Base-by-base conservation (phyloP, 208 protist genomes). In the Leptomonas pyrrhocoris region DNA sequence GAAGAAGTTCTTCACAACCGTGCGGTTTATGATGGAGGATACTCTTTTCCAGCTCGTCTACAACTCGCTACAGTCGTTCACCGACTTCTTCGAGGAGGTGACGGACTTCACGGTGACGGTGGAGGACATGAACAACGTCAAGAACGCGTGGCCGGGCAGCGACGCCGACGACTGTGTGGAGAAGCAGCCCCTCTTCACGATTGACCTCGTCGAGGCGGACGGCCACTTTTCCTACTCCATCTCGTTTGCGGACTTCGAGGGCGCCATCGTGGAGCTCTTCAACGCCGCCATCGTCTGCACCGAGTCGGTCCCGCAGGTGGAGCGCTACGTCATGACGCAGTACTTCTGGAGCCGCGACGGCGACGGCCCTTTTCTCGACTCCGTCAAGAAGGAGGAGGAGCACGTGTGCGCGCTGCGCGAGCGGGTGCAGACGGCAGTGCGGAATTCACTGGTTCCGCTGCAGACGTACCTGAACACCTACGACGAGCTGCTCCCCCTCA, bases 21-120 rank as follows among this genome's bases (percentile, higher is more conserved):
- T 99, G 60, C 97, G 95, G 75, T 98, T 98, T 70, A 98, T 99
- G 94, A 99, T 99, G 98, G 90, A 98, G 79, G 95, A 98, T 83
- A 96, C 93, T 13, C 79, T 98, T 7, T 95, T 96, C 58, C 86
- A 94, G 56, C 84, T 98, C 38, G 94, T 98, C 43, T 95, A 97
- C 80, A 89, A 79, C 55, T 97, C 92, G 0, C 79, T 98, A 6
- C 72, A 90, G 25, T 54, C 83, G 40, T 98, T 97, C 75, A 83
- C 85, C 2, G 85, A 89, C 65, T 97, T 97, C 79, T 96, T 98
- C 70, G 86, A 96, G 69, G 93, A 97, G 73, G 90, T 94, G 51
- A 96, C 84, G 27, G 79, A 91, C 55, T 98, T 97, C 73, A 90
- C 83, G 2, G 92, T 97, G 21, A 81, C 61, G 51, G 92, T 97